Evolutionary conservation across 2,329 filamentous ascomycete genomes (phyloP).

Genomic region (Colletotrichum melonis): DNA sequence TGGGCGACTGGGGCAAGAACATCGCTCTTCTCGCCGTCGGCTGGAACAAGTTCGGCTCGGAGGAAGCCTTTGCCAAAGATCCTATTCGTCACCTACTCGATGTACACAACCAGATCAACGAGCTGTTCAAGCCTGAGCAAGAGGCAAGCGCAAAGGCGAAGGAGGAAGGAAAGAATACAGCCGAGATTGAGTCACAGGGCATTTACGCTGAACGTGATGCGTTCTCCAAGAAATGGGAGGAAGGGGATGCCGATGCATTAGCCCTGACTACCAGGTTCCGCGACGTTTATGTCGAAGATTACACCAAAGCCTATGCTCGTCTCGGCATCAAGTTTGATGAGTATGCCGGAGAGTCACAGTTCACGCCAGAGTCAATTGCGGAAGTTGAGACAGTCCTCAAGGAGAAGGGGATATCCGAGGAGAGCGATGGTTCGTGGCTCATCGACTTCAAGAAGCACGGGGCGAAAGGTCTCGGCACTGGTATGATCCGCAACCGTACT

Average conservation of each 20-base stretch:
- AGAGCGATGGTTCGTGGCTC: slow-evolving; percentile 73
- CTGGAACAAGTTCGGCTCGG: slow-evolving; percentile 74
- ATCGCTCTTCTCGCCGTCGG: slow-evolving; percentile 75
- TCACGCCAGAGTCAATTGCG: slow-evolving; percentile 61
- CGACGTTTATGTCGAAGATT: slow-evolving; percentile 68
- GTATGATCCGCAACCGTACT: slow-evolving; percentile 71
- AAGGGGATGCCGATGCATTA: slow-evolving; percentile 66
- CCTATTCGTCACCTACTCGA: slow-evolving; percentile 80
- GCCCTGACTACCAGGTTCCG: slow-evolving; percentile 69
- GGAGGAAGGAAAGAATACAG: slow-evolving; percentile 56
- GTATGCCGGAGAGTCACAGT: slow-evolving; percentile 76
- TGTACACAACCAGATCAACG: slow-evolving; percentile 77
- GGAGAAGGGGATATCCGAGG: slow-evolving; percentile 70
- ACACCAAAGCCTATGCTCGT: slow-evolving; percentile 68
- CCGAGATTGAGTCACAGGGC: slow-evolving; percentile 54
- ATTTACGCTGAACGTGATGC: slow-evolving; percentile 66
- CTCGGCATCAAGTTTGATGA: slow-evolving; percentile 72
- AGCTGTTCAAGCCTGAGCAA: slow-evolving; percentile 70
- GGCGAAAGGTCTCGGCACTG: slow-evolving; percentile 74
- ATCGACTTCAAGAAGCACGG: slow-evolving; percentile 78
- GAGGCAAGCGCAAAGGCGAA: slow-evolving; percentile 66
- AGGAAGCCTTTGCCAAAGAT: slow-evolving; percentile 71
- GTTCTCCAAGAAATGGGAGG: slow-evolving; percentile 72
- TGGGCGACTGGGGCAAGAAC: slow-evolving; percentile 84
- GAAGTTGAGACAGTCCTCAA: slow-evolving; percentile 68